Percentiles rank a stretch among this genome's conserved stretches.
Conservation (phyloP, 2,329 filamentous ascomycete genomes). For the Blastomyces silverae region DNA sequence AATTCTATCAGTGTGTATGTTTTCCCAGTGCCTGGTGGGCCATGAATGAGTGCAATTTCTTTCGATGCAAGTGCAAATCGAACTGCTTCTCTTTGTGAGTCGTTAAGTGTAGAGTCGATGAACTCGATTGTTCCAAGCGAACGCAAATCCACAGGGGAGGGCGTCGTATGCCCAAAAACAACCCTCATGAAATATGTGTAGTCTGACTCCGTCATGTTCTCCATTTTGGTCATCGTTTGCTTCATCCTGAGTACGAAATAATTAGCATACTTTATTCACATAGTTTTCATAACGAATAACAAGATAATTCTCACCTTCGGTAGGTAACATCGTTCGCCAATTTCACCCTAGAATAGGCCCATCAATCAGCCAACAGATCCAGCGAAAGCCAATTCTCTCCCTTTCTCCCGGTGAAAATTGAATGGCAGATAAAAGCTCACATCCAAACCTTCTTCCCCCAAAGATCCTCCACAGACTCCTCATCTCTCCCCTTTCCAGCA, state of each 20-base stretch:
- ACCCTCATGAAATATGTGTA: constrained; percentile 54
- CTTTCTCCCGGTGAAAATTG: neutral
- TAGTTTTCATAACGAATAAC: neutral
- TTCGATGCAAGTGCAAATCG: constrained; percentile 75
- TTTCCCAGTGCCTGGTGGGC: constrained; percentile 92
- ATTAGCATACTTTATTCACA: constrained; percentile 18
- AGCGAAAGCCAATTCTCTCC: neutral
- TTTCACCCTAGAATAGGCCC: constrained; percentile 48
- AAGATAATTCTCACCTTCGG: constrained; percentile 44
- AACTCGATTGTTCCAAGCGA: constrained; percentile 46
- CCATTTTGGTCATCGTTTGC: constrained; percentile 56
- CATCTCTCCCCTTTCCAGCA: constrained; percentile 32
- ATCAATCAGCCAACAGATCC: constrained; percentile 16
- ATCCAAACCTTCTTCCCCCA: constrained; percentile 56
- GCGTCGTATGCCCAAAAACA: constrained; percentile 53
- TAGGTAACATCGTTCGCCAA: constrained; percentile 61
- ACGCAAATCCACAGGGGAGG: constrained; percentile 46
- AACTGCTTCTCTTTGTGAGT: constrained; percentile 58
- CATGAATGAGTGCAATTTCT: constrained; percentile 86
- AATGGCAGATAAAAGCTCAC: constrained; percentile 40
- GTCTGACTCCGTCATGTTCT: constrained; percentile 50
- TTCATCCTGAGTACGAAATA: constrained; percentile 46
- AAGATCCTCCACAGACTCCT: constrained; percentile 44
- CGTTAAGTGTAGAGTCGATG: constrained; percentile 52
- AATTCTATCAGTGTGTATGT: constrained; percentile 94